Evolutionary conservation across 352 stramenopile species (phyloP), one percentile per base, ranked within the genome.

Genomic region (Globisporangium splendens): DNA sequence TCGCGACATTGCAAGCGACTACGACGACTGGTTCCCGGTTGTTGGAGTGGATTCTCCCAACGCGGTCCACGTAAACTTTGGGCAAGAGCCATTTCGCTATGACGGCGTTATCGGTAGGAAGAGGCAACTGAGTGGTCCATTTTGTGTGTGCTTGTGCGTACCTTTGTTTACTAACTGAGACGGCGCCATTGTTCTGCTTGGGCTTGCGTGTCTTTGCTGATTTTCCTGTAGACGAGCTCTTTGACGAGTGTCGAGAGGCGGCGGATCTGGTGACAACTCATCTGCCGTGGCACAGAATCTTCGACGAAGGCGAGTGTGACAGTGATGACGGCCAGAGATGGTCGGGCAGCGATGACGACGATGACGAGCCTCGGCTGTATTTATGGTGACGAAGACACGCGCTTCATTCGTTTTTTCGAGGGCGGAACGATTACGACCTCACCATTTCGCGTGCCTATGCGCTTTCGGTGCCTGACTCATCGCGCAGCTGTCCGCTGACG

Each of bases 31-130:
- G 72, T 96, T 88, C 39, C 88, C 88, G 1, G 81, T 90, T 2
- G 77, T 96, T 2, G 88, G 88, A 4, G 51, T 96, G 24, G 88
- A 96, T 56, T 91, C 83, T 3, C 72, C 79, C 33, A 82, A 92
- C 31, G 73, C 77, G 20, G 72, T 96, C 14, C 70, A 82, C 21
- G 72, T 96, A 13, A 96, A 96, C 66, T 94, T 91, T 66, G 86
- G 86, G 0, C 78, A 88, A 59, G 71, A 83, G 33, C 83, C 77
- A 1, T 94, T 94, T 48, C 60, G 66, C 2, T 80, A 78, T 52
- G 63, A 77, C 46, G 58, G 39, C 17, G 68, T 86, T 33, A 70
- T 77, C 5, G 74, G 77, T 85, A 56, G 12, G 75, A 35, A 35
- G 28, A 35, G 7, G 28, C 28, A 35, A 1, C 5, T 35, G 28